Evolutionary conservation across 352 stramenopile genomes (phyloP), one percentile per base, ranked within the genome.

Genomic region (Phytophthora aleatoria): DNA sequence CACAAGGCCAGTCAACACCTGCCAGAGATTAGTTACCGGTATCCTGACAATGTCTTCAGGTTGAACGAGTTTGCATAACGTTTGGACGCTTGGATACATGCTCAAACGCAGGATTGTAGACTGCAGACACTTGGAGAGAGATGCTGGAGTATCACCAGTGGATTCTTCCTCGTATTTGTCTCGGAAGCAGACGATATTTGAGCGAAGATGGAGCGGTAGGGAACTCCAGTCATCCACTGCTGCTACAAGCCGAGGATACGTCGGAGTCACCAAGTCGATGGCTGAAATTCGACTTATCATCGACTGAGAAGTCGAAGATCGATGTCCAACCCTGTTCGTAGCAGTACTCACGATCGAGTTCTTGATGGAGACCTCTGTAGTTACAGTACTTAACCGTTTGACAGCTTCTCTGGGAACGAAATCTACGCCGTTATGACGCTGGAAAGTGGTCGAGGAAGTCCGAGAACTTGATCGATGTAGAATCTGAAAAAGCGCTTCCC

Each of bases 401-500:
- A n/a, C 35, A 6, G 12, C 2, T 41, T 41, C 11, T 41, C n/a
- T 41, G 10, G 35, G 35, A 16, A n/a, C 35, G 15, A 44, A 3
- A 4, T 57, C n/a, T 12, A 48, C 52, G 33, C 10, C 59, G 16
- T 35, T 53, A 5, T 65, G 60, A 16, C 47, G 61, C 51, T 50
- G 64, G 44, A 65, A 75, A 45, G 26, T 30, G 8, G 60, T 13
- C 0, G 74, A 82, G 26, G 54, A 76, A 3, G 67, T 74, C 20
- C 57, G 55, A 36, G 74, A 51, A 3, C 59, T 60, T 7, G 59
- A 73, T 0, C 68, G 66, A n/a, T 83, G 45, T 2, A 89, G 36
- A 13, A 83, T 72, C 15, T 81, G 68, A n/a, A 83, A 76, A 2
- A 90, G 48, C 9, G 62, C 71, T 55, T 89, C 76, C 81, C 81